Evolutionary conservation across 2,329 filamentous ascomycete genomes (phyloP), one percentile per base, ranked within the genome.

Genomic region (Fusarium torulosum): DNA sequence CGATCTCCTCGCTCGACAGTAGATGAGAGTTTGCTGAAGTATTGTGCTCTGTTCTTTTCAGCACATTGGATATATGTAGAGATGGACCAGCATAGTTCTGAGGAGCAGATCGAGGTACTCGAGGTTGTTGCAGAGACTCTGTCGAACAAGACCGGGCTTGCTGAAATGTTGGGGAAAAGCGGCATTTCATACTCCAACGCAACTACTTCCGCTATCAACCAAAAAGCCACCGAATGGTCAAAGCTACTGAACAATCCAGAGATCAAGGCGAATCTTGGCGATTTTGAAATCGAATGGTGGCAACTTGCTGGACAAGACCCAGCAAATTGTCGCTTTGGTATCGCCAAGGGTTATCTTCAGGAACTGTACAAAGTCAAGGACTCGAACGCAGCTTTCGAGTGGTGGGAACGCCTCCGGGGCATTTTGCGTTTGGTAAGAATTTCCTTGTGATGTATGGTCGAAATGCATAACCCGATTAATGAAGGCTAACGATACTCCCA

Each of bases 41-140:
- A 25, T 53, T 50, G 13, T 4, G 49, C 7, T 13, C 49, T 7
- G 21, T 60, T 4, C 14, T 40, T 17, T 17, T 29, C 3, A 27
- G 63, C 3, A 14, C 73, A 76, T 14, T 75, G 63, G 41, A 10
- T 11, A 0, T 17, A 31, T 1, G 68, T 74, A n/a, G 38, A 66
- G 1, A 46, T 54, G 2, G 65, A 69, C 0, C 31, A 72, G 8
- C 67, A 75, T 19, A 58, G 70, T 0, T 2, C 40, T 0, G 29
- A 37, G 4, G 63, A 75, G 27, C 55, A 69, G 7, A 59, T 41
- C 1, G 72, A 75, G 40, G 69, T 73, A 1, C 70, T 75, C 35
- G 62, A 74, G 31, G 64, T 61, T 0, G 57, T 75, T 6, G 63
- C 65, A 1, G 60, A 61, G 25, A 44, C 57, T 0, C 6, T 75